phyloP scores from a whole-genome alignment of 352 stramenopile species.

The Pythium aquatile region DNA sequence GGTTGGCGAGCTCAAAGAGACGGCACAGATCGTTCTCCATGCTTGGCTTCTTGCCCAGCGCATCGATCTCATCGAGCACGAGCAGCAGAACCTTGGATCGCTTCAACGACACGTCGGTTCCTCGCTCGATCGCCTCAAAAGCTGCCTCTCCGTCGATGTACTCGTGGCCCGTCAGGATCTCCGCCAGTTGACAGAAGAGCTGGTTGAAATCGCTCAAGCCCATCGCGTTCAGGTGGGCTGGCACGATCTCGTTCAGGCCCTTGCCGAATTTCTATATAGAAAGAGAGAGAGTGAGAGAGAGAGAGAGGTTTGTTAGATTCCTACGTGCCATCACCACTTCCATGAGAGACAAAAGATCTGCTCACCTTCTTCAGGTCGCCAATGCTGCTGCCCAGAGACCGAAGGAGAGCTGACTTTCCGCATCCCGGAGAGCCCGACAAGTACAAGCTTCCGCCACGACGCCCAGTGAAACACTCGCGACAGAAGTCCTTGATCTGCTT shows the following conservation, averaged over 20 bases:
- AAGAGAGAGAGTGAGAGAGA: no score
- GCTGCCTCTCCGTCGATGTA: constrained; percentile 47
- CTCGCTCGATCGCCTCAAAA: constrained; percentile 64
- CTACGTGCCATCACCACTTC: background rate
- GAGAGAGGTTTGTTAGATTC: background rate
- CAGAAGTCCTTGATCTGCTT: constrained; percentile 57
- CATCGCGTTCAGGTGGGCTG: constrained; percentile 77
- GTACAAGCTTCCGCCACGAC: constrained; percentile 65
- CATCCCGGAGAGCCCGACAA: constrained; percentile 76
- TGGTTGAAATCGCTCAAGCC: constrained; percentile 43
- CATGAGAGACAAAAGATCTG: background rate
- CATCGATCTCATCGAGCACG: constrained; percentile 83
- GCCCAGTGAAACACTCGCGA: constrained; percentile 45
- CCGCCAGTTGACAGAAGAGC: constrained; percentile 60
- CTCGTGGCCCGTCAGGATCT: constrained; percentile 44
- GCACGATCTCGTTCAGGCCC: constrained; percentile 36
- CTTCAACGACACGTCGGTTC: constrained; percentile 42
- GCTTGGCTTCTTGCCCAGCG: constrained; percentile 60
- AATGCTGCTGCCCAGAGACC: constrained; percentile 49
- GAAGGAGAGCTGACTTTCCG: constrained; percentile 75
- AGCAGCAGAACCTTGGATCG: constrained; percentile 66
- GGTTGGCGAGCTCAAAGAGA: constrained; percentile 78
- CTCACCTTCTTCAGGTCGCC: constrained; percentile 49
- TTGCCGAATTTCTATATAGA: constrained; percentile 8
- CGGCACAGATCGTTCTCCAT: constrained; percentile 69